Percentiles rank a stretch among this genome's conserved stretches.
Evolutionary conservation across 108 stramenopile genomes (phyloP).

Genomic region (Fistulifera pelliculosa): DNA sequence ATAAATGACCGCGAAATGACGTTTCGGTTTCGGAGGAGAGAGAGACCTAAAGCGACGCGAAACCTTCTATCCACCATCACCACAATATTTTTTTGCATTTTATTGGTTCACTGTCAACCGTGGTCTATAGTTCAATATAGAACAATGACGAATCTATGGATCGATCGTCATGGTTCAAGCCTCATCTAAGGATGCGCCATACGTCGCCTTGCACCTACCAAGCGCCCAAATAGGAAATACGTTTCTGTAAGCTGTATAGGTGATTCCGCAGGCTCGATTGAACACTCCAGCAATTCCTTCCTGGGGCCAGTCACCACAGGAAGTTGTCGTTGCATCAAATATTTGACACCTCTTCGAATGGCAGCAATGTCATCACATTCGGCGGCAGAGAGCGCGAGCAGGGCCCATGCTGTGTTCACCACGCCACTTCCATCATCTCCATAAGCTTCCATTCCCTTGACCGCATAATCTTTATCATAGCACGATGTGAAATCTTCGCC

Average conservation of each 20-base stretch:
- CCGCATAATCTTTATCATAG: constrained; percentile 92
- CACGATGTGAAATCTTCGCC: constrained; percentile 97
- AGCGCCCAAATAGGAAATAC: constrained; percentile 99
- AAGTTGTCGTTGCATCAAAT: constrained; percentile 82
- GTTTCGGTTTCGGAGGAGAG: too few relatives aligned
- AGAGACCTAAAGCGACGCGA: too few relatives aligned
- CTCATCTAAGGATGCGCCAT: constrained; percentile 19
- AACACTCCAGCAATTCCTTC: constrained; percentile 99
- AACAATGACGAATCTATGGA: too few relatives aligned
- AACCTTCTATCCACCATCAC: too few relatives aligned
- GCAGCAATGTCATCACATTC: constrained; percentile 74
- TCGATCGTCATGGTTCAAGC: too few relatives aligned
- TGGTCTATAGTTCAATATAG: too few relatives aligned
- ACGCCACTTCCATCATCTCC: constrained; percentile 90
- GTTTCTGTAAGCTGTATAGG: constrained; percentile 99
- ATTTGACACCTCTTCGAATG: constrained; percentile 65
- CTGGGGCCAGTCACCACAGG: constrained; percentile 96
- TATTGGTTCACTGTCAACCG: too few relatives aligned
- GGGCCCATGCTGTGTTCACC: constrained; percentile 96
- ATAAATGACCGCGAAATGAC: too few relatives aligned
- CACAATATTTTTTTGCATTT: too few relatives aligned
- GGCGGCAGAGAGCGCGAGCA: constrained; percentile 83
- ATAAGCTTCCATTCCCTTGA: constrained; percentile 78
- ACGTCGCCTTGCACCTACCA: constrained; percentile 71
- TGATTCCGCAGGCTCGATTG: constrained; percentile 96